Evolutionary conservation across 805 yeast genomes (phyloP).

Genomic region (Blastobotrys attinorum): DNA sequence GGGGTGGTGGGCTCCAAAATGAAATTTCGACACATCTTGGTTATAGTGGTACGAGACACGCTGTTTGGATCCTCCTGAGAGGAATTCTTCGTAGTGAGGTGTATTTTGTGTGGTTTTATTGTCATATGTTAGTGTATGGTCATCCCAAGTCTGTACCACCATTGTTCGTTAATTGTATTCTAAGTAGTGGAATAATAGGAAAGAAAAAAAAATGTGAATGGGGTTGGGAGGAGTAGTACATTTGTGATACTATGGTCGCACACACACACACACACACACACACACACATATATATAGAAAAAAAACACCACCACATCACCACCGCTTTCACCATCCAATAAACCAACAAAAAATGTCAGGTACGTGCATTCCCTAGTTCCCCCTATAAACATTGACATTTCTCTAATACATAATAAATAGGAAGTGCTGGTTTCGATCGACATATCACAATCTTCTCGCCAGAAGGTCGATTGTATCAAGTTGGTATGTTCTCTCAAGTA

Average conservation of each 20-base stretch:
- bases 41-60: constrained; percentile 81
- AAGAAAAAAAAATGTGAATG: no score
- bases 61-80: constrained; percentile 25
- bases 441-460: constrained; percentile 98
- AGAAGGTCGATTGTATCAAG: constrained; percentile 95
- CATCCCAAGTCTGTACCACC: constrained; percentile 19
- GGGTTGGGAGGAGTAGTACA: no score
- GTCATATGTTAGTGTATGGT: constrained; percentile 29
- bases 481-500: constrained; percentile 36
- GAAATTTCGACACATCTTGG: constrained; percentile 70
- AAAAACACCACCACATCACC: no score
- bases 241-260: no score
- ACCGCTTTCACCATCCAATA: not conserved
- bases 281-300: not conserved
- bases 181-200: not conserved
- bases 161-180: constrained; percentile 1
- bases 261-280: no score
- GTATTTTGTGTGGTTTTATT: constrained; percentile 33
- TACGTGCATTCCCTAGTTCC: constrained; percentile 15
- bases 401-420: no score
- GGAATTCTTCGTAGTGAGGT: constrained; percentile 41
- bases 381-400: no score
- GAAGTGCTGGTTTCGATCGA: constrained; percentile 95
- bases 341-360: constrained; percentile 33
- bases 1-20: constrained; percentile 93